Evolutionary conservation across 495 filamentous ascomycete genomes (phyloP).

Genomic region (Neurospora cerealis): DNA sequence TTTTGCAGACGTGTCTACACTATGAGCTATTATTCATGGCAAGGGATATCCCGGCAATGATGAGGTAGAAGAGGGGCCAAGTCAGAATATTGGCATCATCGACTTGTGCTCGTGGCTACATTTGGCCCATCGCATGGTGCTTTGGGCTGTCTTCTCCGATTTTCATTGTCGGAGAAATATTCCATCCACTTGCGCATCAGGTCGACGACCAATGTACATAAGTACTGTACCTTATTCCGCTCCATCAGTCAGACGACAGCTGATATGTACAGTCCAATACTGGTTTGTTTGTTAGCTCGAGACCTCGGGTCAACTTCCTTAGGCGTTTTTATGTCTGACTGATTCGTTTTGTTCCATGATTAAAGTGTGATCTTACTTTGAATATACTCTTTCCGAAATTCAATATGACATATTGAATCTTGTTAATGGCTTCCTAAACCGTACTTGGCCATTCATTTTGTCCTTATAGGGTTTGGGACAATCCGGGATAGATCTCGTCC

Average conservation of each 20-base stretch:
- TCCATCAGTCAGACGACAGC: neutral
- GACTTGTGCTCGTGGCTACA: neutral
- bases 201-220: neutral
- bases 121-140: neutral
- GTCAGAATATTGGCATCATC: neutral
- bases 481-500: too few species aligned
- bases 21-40: neutral
- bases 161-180: neutral
- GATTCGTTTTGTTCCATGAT: neutral
- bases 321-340: neutral
- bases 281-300: neutral
- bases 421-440: too few species aligned
- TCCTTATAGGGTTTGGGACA: too few species aligned
- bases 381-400: neutral
- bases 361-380: neutral
- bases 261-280: neutral
- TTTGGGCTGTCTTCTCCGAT: neutral
- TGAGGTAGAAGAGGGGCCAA: neutral
- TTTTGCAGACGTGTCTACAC: neutral
- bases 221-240: neutral
- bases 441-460: too few species aligned
- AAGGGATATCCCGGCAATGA: neutral
- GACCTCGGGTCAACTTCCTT: neutral
- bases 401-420: neutral
- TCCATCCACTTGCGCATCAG: neutral